A percentile compares a stretch with the other conserved stretches of the same genome.
Conservation (phyloP, 257 asterid species). For the Salvia splendens region DNA sequence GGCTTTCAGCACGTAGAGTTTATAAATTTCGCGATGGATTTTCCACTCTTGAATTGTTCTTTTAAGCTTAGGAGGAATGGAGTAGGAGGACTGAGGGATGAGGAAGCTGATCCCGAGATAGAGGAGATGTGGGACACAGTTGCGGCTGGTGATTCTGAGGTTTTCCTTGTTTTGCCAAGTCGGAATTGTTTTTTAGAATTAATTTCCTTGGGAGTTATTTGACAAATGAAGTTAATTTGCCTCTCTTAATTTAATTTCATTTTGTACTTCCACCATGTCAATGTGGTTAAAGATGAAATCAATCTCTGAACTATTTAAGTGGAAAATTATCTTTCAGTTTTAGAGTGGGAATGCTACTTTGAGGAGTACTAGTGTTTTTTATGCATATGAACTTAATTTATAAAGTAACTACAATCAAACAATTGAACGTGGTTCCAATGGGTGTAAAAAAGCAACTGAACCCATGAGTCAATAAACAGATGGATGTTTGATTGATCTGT, state of each 20-base stretch:
- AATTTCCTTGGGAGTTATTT: conserved; percentile 12
- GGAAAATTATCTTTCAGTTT: too few species aligned
- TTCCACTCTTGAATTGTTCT: neutral
- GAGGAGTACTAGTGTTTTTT: neutral
- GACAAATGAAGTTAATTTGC: neutral
- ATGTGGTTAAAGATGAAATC: neutral
- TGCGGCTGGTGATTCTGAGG: conserved; percentile 59
- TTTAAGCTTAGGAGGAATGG: conserved; percentile 49
- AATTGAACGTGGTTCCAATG: neutral
- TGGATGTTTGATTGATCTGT: neutral
- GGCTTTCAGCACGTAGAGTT: neutral
- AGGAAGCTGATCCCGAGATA: conserved; percentile 81
- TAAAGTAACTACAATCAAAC: neutral
- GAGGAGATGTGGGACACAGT: conserved; percentile 97
- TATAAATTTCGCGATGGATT: conserved; percentile 21
- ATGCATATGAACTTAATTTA: neutral
- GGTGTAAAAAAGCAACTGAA: conserved; percentile 1
- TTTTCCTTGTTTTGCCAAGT: conserved; percentile 9
- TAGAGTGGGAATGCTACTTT: neutral
- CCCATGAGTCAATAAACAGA: neutral
- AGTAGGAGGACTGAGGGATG: conserved; percentile 58
- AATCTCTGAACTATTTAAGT: neutral
- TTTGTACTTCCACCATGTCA: neutral
- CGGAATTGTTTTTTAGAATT: neutral
- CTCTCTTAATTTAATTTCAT: neutral